phyloP scores from a whole-genome alignment of 1,284 basidiomycete genomes.

The Fomitiporia mediterranea region DNA sequence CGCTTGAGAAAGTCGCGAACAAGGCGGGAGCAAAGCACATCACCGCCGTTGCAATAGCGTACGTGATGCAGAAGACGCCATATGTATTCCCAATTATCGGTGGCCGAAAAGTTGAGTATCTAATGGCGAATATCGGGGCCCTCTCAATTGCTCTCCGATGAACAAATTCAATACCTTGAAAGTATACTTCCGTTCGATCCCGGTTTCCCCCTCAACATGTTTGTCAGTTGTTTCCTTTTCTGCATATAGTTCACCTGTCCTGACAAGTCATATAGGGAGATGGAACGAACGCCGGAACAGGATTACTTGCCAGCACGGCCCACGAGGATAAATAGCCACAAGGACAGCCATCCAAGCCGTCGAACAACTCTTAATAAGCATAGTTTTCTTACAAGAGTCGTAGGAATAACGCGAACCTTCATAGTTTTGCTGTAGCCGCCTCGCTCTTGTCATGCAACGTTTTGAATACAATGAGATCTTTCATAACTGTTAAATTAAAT shows the following conservation, averaged over 20 bases:
- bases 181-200: conserved; percentile 25
- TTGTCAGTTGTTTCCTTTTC: conserved; percentile 21
- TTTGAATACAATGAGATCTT: not conserved
- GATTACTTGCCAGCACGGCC: not conserved
- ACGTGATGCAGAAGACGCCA: conserved; percentile 19
- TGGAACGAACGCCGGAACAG: not conserved
- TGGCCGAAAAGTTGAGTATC: conserved; percentile 27
- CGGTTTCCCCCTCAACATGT: conserved; percentile 27
- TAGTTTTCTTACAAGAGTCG: not conserved
- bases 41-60: conserved; percentile 23
- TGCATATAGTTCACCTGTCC: not conserved
- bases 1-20: conserved; percentile 28
- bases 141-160: conserved; percentile 25
- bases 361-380: not conserved
- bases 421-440: not conserved
- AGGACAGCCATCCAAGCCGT: conserved; percentile 6
- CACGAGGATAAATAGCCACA: conserved; percentile 7
- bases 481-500: not conserved
- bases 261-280: conserved; percentile 12
- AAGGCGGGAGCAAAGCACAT: conserved; percentile 28
- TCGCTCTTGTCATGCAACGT: not conserved
- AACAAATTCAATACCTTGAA: conserved; percentile 23
- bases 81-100: conserved; percentile 28
- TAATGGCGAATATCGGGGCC: conserved; percentile 27
- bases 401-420: not conserved